Evolutionary conservation across 2,329 filamentous ascomycete species (phyloP), one percentile per base, ranked within the genome.

Genomic region (Didymosphaeria variabile): DNA sequence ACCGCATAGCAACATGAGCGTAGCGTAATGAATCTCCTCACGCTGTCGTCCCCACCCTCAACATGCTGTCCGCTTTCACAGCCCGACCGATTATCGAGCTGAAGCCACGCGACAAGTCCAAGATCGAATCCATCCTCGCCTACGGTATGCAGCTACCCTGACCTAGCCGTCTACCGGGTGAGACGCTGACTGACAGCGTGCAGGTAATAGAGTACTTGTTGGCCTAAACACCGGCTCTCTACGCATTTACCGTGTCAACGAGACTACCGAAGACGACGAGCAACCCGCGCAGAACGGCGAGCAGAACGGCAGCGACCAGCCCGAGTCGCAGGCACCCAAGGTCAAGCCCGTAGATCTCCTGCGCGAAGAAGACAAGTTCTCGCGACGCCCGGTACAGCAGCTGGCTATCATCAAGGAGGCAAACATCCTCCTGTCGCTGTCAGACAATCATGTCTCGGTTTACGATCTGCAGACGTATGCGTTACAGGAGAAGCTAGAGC

Each of bases 21-120:
- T 46, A 55, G 57, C 61, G 64, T 60, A 56, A 72, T 67, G 68
- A 64, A 42, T 49, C n/a, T 17, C 12, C 36, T 31, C 29, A 49
- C 55, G 21, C 34, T 53, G 15, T 8, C 46, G 55, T 54, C 58
- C 51, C 57, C 66, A 76, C 54, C 58, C 51, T 58, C 66, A 76
- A 36, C 57, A 97, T 97, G 95, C 90, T 99, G 81, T 96, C 94
- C 81, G 95, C 95, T 77, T 99, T 99, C 82, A 97, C 91, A 71
- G 94, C 95, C 83, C 91, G 92, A 76, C 92, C 94, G 67, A 94
- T 99, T 79, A 91, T 98, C 85, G 95, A 99, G 91, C 91, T 99
- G 74, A 94, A 91, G 83, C 89, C 90, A 80, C 90, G 92, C 80
- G 94, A 98, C 87, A 97, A 96, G 84, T 96, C 92, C 68, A 95